phyloP scores from a whole-genome alignment of 352 stramenopile genomes.

The Phytophthora lateralis region DNA sequence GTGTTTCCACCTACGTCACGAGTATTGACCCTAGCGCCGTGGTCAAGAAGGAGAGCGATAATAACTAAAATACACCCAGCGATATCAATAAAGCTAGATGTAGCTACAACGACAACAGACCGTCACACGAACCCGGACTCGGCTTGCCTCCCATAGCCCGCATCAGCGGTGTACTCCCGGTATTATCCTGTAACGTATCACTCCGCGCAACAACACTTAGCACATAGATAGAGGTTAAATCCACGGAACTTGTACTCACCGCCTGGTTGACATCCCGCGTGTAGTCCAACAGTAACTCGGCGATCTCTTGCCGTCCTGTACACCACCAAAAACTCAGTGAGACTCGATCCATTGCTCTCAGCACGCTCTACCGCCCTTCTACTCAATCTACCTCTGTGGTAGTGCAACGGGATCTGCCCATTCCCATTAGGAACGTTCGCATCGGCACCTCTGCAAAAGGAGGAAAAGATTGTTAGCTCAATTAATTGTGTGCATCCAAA shows the following conservation, averaged over 20 bases:
- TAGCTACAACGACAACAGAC: background rate
- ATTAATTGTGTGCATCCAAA: background rate
- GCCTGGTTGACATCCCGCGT: constrained; percentile 67
- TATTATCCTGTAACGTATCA: constrained; percentile 47
- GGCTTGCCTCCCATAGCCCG: constrained; percentile 62
- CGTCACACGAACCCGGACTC: constrained; percentile 42
- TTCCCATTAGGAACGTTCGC: constrained; percentile 76
- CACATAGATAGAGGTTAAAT: background rate
- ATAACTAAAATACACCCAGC: constrained; percentile 40
- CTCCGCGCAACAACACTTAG: background rate
- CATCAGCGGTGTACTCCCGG: constrained; percentile 66
- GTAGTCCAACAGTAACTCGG: constrained; percentile 70
- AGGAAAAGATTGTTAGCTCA: no score
- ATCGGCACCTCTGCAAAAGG: constrained; percentile 44
- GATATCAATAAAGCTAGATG: background rate
- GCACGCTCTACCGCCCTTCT: background rate
- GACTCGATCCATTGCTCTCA: background rate
- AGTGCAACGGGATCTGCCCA: constrained; percentile 74
- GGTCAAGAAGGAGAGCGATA: constrained; percentile 64
- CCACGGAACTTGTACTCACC: constrained; percentile 24
- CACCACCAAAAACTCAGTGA: background rate
- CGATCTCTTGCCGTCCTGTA: constrained; percentile 65
- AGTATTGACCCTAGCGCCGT: constrained; percentile 59
- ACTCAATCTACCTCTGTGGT: constrained; percentile 59
- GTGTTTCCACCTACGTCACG: constrained; percentile 73